Conservation (phyloP, 208 protist species). For the Leishmania lainsoni region DNA sequence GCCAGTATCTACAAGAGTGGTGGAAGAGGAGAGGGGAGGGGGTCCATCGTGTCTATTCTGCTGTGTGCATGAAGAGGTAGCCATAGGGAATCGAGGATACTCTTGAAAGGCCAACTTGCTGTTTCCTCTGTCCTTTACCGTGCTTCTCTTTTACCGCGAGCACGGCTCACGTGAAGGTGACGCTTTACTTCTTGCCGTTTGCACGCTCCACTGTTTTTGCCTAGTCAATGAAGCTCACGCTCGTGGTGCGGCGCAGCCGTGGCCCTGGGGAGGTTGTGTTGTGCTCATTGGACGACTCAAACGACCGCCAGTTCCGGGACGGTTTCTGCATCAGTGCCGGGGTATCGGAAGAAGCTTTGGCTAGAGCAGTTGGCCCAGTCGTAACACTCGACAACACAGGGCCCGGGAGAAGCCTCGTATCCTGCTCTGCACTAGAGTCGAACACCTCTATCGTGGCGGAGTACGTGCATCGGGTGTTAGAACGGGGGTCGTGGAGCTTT, state of each 20-base stretch:
- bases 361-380: not conserved
- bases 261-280: not conserved
- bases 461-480: too few species aligned
- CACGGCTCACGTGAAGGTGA: not conserved
- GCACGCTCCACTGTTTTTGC: too few species aligned
- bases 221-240: conserved; percentile 14
- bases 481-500: not conserved
- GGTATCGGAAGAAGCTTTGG: not conserved
- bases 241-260: conserved; percentile 4
- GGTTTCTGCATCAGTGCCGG: not conserved
- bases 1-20: too few species aligned
- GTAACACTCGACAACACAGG: not conserved
- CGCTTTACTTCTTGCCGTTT: not conserved
- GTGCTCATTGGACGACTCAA: not conserved
- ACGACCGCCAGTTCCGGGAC: not conserved
- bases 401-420: too few species aligned
- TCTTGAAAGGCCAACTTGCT: too few species aligned
- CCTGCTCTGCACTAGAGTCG: too few species aligned
- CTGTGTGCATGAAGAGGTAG: too few species aligned
- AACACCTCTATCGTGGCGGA: not conserved
- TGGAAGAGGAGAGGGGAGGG: too few species aligned
- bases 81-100: too few species aligned
- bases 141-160: not conserved
- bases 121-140: not conserved
- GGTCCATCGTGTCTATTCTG: too few species aligned